Evolutionary conservation across 441 rosid species (phyloP), one percentile per base, ranked within the genome.

Genomic region (Bocquillonia castaneifolia): DNA sequence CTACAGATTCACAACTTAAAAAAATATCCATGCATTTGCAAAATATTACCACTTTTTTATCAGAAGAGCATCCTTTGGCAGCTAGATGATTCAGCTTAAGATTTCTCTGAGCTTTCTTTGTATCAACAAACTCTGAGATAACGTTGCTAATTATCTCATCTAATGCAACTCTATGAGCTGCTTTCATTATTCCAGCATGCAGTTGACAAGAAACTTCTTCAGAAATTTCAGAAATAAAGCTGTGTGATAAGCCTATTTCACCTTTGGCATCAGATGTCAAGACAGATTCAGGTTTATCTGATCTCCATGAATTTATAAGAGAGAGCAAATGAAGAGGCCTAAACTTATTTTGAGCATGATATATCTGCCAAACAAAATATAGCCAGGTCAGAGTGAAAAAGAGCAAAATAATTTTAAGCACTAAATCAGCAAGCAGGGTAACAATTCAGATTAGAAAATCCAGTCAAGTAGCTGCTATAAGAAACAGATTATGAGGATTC

Each of bases 131-230:
- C 64, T 86, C 96, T 55, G 88, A 77, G 59, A 88, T 86, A 54
- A 81, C 74, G 67, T 78, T 76, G 77, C 93, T 77, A 66, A 90
- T 83, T 74, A 92, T 86, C 79, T 91, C 97, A 77, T 92, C 92
- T 13, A 95, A 74, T 22, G 87, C 74, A 76, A 88, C 85, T 78
- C 94, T 83, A 66, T 97, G 93, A 51, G 95, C 92, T 50, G 80
- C 78, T 81, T 87, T 90, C 82, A 90, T 74, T 63, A 92, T 85
- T 71, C 91, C 92, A 63, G 81, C 64, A 72, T 92, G 98, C 79
- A 95, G 83, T 79, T 90, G 90, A 68, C 71, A 77, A 77, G 97
- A 89, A 72, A 95, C 78, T 61, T 77, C 89, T 72, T 88, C 91
- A 59, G 96, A 85, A 66, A 89, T 81, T 60, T 83, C 85, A 32